Evolutionary conservation across 495 filamentous ascomycete species (phyloP).

Genomic region (Trichoderma erinaceum): DNA sequence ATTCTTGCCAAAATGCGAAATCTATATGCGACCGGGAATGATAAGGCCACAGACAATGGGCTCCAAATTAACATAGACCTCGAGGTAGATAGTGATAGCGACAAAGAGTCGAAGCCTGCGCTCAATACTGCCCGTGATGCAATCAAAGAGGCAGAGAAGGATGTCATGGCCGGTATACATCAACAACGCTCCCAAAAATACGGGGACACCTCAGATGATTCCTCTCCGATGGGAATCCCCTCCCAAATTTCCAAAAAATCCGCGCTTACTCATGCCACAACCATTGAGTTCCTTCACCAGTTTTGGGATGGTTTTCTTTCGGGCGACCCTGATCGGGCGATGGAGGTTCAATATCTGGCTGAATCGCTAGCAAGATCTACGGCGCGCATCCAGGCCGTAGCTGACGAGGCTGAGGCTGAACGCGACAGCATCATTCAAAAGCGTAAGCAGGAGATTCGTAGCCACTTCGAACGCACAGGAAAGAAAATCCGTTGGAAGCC

Average conservation of each 20-base stretch:
- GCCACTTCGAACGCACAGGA: slow-evolving; percentile 61
- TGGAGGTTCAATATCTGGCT: slow-evolving; percentile 67
- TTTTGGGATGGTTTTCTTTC: slow-evolving; percentile 90
- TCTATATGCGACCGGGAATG: slow-evolving; percentile 45
- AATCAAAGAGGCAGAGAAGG: slow-evolving; percentile 47
- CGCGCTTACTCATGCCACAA: slow-evolving; percentile 81
- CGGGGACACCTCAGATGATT: slow-evolving; percentile 35
- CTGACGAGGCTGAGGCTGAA: slow-evolving; percentile 69
- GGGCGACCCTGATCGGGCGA: slow-evolving; percentile 67
- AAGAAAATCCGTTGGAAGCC: slow-evolving; percentile 60
- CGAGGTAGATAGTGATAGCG: slow-evolving; percentile 60
- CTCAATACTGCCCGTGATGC: slow-evolving; percentile 55
- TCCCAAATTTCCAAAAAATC: slow-evolving; percentile 62
- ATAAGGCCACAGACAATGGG: slow-evolving; percentile 45
- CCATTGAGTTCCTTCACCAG: slow-evolving; percentile 89
- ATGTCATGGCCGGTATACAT: slow-evolving; percentile 46
- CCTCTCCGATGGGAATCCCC: slow-evolving; percentile 58
- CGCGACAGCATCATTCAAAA: slow-evolving; percentile 54
- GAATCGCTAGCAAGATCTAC: slow-evolving; percentile 69
- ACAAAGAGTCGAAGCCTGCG: slow-evolving; percentile 46
- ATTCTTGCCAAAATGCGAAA: slow-evolving; percentile 61
- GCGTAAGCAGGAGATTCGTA: slow-evolving; percentile 62
- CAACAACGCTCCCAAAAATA: slow-evolving; percentile 51
- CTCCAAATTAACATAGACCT: slow-evolving; percentile 55
- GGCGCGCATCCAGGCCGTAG: slow-evolving; percentile 77